These are phyloP conservation scores for Nigrospora oryzae DNA, from an alignment of 2,329 filamentous ascomycete genomes.

Conservation along the genomic window DNA sequence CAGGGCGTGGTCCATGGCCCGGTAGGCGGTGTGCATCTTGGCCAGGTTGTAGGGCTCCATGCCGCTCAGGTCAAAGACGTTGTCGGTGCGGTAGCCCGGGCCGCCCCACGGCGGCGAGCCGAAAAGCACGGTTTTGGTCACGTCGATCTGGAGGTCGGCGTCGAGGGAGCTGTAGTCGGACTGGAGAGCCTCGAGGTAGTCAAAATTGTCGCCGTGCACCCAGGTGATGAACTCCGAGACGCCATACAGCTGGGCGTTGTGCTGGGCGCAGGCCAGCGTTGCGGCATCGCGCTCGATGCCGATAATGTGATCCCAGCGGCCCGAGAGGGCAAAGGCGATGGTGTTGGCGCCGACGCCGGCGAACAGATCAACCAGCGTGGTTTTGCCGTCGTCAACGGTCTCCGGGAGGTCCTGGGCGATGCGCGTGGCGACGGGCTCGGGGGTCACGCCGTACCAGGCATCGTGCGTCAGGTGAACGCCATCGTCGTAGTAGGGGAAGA, in stretches of 20 bases:
- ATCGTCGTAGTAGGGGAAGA: slow-evolving; percentile 82
- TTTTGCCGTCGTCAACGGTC: slow-evolving; percentile 41
- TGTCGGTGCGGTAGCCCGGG: slow-evolving; percentile 43
- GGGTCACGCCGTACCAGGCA: slow-evolving; percentile 95
- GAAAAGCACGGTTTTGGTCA: slow-evolving; percentile 38
- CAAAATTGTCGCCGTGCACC: slow-evolving; percentile 81
- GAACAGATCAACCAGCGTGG: slow-evolving; percentile 77
- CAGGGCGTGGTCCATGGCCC: slow-evolving; percentile 54
- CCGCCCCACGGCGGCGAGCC: slow-evolving; percentile 55
- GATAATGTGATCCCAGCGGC: slow-evolving; percentile 74
- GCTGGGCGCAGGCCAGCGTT: slow-evolving; percentile 80
- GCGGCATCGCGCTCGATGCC: slow-evolving; percentile 78
- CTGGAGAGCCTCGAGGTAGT: slow-evolving; percentile 47
- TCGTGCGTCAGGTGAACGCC: slow-evolving; percentile 87
- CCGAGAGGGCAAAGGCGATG: slow-evolving; percentile 80
- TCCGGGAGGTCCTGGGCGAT: slow-evolving; percentile 65
- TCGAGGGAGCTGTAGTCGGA: slow-evolving; percentile 9
- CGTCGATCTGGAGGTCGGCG: slow-evolving; percentile 26
- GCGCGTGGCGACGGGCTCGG: slow-evolving; percentile 81
- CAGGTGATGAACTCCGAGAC: slow-evolving; percentile 71
- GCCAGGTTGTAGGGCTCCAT: slow-evolving; percentile 83
- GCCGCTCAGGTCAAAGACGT: slow-evolving; percentile 71
- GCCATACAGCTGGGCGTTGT: slow-evolving; percentile 82
- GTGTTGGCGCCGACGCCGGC: slow-evolving; percentile 87
- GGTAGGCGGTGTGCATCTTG: slow-evolving; percentile 55